phyloP scores from a whole-genome alignment of 2,329 filamentous ascomycete genomes.

The Tolypocladium tundrense region DNA sequence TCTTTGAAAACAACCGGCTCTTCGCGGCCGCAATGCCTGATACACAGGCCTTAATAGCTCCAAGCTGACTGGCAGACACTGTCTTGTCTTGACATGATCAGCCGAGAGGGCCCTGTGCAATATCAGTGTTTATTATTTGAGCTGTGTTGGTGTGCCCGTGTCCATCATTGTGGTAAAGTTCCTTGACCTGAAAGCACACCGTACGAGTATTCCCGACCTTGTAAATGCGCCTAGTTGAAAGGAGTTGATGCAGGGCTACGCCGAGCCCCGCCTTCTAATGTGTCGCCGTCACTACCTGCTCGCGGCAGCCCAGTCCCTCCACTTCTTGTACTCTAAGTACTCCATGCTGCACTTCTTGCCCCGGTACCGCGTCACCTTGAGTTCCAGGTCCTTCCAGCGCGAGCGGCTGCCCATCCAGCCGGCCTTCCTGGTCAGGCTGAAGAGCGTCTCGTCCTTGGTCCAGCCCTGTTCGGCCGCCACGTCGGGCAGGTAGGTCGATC shows the following conservation, averaged over 20 bases:
- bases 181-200: neutral
- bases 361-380: constrained; percentile 77
- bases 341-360: constrained; percentile 64
- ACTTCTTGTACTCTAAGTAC: constrained; percentile 68
- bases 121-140: neutral
- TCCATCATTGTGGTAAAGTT: neutral
- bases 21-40: neutral
- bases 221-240: neutral
- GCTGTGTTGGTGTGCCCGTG: neutral
- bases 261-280: neutral
- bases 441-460: constrained; percentile 84
- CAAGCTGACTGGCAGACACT: neutral
- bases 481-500: constrained; percentile 85
- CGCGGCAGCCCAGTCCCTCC: constrained; percentile 60
- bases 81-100: neutral
- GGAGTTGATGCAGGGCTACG: neutral
- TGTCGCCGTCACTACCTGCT: constrained; percentile 11
- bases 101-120: neutral
- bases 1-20: neutral
- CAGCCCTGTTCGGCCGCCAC: constrained; percentile 89
- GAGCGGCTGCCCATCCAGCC: constrained; percentile 79
- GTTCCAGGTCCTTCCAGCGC: constrained; percentile 68
- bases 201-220: neutral
- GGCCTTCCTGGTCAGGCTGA: constrained; percentile 87
- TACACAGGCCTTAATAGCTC: neutral